A percentile compares a stretch with the other conserved stretches of the same genome.
Conservation (phyloP, 352 stramenopile genomes). For the Globisporangium okanoganense region DNA sequence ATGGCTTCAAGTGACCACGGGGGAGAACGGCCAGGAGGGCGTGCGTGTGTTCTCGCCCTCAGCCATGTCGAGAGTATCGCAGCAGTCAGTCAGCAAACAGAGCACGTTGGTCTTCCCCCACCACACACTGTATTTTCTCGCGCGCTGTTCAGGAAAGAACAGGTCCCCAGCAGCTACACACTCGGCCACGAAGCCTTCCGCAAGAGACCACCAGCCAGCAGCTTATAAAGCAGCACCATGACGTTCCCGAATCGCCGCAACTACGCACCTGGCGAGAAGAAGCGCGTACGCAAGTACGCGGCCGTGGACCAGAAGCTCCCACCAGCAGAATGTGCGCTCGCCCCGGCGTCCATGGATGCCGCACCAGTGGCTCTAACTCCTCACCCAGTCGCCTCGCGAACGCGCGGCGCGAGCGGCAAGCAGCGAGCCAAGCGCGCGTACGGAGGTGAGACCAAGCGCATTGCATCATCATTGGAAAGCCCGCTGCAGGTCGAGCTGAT, state of each 20-base stretch:
- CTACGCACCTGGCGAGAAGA: conserved; percentile 48
- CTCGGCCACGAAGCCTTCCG: background rate
- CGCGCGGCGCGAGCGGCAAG: conserved; percentile 13
- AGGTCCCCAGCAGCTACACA: background rate
- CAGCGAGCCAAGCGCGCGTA: background rate
- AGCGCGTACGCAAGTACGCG: conserved; percentile 28
- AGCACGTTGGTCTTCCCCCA: background rate
- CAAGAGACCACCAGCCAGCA: background rate
- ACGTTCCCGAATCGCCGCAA: conserved; percentile 56
- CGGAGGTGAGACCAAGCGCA: conserved; percentile 9
- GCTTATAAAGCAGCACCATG: conserved; percentile 22
- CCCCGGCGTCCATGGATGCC: background rate
- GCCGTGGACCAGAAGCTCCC: conserved; percentile 1
- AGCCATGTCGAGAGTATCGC: background rate
- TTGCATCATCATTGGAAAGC: background rate
- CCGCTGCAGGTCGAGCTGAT: conserved; percentile 12
- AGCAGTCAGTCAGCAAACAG: background rate
- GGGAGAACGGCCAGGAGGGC: background rate
- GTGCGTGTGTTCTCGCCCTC: background rate
- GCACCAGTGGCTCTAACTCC: background rate
- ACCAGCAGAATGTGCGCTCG: background rate
- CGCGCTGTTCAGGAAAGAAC: background rate
- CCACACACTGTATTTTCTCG: background rate
- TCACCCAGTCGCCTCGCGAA: background rate
- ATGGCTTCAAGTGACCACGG: background rate